These are phyloP conservation scores for Ustilago curta DNA, from an alignment of 1,284 basidiomycete species.

Conservation along the genomic window DNA sequence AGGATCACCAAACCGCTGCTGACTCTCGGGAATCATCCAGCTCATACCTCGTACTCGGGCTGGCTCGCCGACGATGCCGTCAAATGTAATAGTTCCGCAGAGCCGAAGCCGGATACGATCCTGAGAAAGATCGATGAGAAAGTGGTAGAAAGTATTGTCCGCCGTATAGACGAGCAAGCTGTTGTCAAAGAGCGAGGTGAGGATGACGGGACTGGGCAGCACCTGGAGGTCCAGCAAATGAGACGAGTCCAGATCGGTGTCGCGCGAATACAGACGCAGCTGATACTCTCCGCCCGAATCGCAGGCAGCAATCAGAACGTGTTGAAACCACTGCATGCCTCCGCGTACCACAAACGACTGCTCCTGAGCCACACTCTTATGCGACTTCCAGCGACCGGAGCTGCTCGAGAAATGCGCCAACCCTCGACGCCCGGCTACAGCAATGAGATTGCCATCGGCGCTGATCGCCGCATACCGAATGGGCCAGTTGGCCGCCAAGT, in stretches of 20 bases:
- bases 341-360: conserved; percentile 88
- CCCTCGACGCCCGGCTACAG: conserved; percentile 90
- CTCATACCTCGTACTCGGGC: conserved; percentile 88
- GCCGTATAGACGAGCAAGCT: conserved; percentile 95
- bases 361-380: conserved; percentile 86
- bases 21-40: conserved; percentile 94
- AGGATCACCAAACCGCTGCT: conserved; percentile 94
- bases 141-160: conserved; percentile 96
- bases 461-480: conserved; percentile 92
- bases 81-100: conserved; percentile 94
- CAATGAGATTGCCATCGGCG: conserved; percentile 88
- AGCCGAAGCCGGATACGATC: conserved; percentile 84
- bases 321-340: conserved; percentile 95
- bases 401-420: conserved; percentile 92
- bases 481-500: conserved; percentile 93
- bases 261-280: conserved; percentile 93
- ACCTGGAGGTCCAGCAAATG: conserved; percentile 86
- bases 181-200: conserved; percentile 86
- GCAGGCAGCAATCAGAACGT: conserved; percentile 87
- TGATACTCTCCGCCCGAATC: conserved; percentile 70
- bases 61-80: conserved; percentile 88
- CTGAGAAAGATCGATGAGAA: conserved; percentile 85
- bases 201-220: conserved; percentile 73
- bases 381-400: conserved; percentile 95
- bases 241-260: conserved; percentile 86